Percentiles rank a stretch among this genome's conserved stretches.
Evolutionary conservation across 352 stramenopile species (phyloP).

Genomic region (Phytophthora chlamydospora): DNA sequence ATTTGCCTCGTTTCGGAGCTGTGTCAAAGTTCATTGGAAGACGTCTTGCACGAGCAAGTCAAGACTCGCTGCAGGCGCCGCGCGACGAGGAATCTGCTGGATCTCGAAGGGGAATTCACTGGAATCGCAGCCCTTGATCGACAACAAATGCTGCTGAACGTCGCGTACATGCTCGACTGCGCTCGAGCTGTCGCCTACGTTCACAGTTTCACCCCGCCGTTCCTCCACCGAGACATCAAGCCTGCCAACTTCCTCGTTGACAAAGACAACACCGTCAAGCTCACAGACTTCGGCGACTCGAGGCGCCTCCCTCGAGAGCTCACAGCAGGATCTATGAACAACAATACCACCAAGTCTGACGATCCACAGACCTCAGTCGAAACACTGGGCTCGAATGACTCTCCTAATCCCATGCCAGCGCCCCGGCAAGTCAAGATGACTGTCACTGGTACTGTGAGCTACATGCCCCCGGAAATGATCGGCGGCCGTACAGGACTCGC

Average conservation of each 20-base stretch:
- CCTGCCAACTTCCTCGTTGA: slow-evolving; percentile 73
- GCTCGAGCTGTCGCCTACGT: slow-evolving; percentile 65
- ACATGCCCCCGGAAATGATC: slow-evolving; percentile 84
- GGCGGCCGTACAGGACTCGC: slow-evolving; percentile 46
- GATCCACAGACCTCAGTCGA: slow-evolving; percentile 16
- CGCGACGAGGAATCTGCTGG: slow-evolving; percentile 11
- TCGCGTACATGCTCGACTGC: slow-evolving; percentile 71
- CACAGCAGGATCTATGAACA: slow-evolving; percentile 7
- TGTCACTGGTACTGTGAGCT: slow-evolving; percentile 72
- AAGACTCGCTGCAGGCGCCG: slow-evolving; percentile 12
- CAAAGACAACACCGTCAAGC: slow-evolving; percentile 53
- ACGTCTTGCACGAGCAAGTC: slow-evolving; percentile 37
- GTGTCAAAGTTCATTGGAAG: slow-evolving; percentile 55
- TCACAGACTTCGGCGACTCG: slow-evolving; percentile 75
- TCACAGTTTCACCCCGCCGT: slow-evolving; percentile 65
- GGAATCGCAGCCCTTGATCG: slow-evolving; percentile 18
- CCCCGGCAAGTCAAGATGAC: slow-evolving; percentile 54
- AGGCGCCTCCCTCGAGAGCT: slow-evolving; percentile 41
- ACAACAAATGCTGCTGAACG: slow-evolving; percentile 51
- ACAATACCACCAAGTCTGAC: slow-evolving; percentile 2
- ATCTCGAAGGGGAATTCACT: slow-evolving; percentile 14
- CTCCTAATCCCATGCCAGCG: slow-evolving; percentile 12
- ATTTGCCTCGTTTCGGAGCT: slow-evolving; percentile 71
- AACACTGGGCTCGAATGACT: slow-evolving; percentile 18
- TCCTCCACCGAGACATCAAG: slow-evolving; percentile 75